Evolutionary conservation across 2,329 filamentous ascomycete genomes (phyloP).

Genomic region (Calonectria henricotiae): DNA sequence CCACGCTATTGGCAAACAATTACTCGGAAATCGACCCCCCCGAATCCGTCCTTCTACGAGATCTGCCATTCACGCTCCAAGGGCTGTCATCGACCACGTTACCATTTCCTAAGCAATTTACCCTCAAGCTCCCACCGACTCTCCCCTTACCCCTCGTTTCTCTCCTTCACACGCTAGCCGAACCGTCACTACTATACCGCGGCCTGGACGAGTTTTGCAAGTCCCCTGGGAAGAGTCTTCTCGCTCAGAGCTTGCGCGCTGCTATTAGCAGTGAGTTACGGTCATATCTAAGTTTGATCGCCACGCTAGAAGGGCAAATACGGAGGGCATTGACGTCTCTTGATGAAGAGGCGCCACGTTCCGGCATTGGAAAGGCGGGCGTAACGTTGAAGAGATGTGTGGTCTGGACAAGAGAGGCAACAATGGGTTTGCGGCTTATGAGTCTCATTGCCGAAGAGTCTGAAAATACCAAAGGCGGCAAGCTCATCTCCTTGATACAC

Average conservation of each 20-base stretch:
- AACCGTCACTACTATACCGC: slow-evolving; percentile 93
- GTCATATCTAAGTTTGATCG: slow-evolving; percentile 91
- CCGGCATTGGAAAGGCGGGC: slow-evolving; percentile 85
- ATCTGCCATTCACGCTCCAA: slow-evolving; percentile 93
- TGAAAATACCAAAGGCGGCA: slow-evolving; percentile 85
- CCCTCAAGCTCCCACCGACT: slow-evolving; percentile 82
- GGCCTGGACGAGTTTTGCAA: slow-evolving; percentile 87
- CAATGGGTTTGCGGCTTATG: slow-evolving; percentile 94
- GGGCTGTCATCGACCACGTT: slow-evolving; percentile 91
- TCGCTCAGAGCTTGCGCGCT: slow-evolving; percentile 92
- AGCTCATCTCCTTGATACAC: slow-evolving; percentile 94
- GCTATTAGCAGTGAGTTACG: slow-evolving; percentile 89
- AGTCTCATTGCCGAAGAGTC: slow-evolving; percentile 95
- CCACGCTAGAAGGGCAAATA: slow-evolving; percentile 94
- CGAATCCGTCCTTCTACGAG: slow-evolving; percentile 79
- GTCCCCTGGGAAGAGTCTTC: slow-evolving; percentile 84
- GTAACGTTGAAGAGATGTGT: slow-evolving; percentile 97
- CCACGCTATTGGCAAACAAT: slow-evolving; percentile 72
- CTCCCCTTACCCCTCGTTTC: slow-evolving; percentile 89
- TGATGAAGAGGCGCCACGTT: slow-evolving; percentile 77
- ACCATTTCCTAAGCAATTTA: slow-evolving; percentile 79
- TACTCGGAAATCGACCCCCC: slow-evolving; percentile 73
- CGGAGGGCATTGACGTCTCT: slow-evolving; percentile 83
- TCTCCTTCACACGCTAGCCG: slow-evolving; percentile 89
- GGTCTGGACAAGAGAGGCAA: slow-evolving; percentile 97